A percentile compares a stretch with the other conserved stretches of the same genome.
Evolutionary conservation across 1,139 yeast genomes (phyloP).

Genomic region (Suhomyces guaymorum): DNA sequence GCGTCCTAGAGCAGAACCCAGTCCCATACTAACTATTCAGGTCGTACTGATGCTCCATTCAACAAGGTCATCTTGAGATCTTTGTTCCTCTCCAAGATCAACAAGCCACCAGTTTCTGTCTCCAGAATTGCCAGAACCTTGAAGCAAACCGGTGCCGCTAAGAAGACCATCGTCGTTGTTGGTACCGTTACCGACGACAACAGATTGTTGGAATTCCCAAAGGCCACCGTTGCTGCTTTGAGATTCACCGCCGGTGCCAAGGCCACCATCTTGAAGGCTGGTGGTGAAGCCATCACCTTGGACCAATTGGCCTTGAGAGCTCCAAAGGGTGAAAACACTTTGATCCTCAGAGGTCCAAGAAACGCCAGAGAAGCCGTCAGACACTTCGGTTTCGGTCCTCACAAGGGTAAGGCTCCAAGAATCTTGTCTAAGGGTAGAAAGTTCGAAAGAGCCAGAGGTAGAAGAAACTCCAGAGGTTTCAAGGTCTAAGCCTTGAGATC

Average conservation of each 20-base stretch:
- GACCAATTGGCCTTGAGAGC: conserved; percentile 99
- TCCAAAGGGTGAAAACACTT: conserved; percentile 99
- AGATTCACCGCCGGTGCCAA: conserved; percentile 99
- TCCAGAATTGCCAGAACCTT: conserved; percentile 88
- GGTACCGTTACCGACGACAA: conserved; percentile 99
- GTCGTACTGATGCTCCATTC: conserved; percentile 98
- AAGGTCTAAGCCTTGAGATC: conserved; percentile 71
- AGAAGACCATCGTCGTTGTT: conserved; percentile 95
- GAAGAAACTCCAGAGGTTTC: conserved; percentile 99
- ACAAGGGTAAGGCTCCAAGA: conserved; percentile 99
- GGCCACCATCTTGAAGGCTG: conserved; percentile 95
- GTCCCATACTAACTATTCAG: conserved; percentile 55
- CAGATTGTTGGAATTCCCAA: conserved; percentile 93
- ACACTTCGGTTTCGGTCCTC: conserved; percentile 99
- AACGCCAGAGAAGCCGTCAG: conserved; percentile 98
- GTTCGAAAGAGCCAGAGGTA: conserved; percentile 99
- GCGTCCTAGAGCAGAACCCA: conserved; percentile 64
- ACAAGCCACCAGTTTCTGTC: conserved; percentile 99
- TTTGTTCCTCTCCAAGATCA: conserved; percentile 95
- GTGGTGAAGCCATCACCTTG: conserved; percentile 99
- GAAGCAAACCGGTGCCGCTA: conserved; percentile 79
- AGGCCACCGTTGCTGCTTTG: conserved; percentile 97
- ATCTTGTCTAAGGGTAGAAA: conserved; percentile 96
- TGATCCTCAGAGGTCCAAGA: conserved; percentile 98
- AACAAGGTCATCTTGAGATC: conserved; percentile 95